phyloP scores from a whole-genome alignment of 495 filamentous ascomycete species.

The Parathielavia hyrcaniae region DNA sequence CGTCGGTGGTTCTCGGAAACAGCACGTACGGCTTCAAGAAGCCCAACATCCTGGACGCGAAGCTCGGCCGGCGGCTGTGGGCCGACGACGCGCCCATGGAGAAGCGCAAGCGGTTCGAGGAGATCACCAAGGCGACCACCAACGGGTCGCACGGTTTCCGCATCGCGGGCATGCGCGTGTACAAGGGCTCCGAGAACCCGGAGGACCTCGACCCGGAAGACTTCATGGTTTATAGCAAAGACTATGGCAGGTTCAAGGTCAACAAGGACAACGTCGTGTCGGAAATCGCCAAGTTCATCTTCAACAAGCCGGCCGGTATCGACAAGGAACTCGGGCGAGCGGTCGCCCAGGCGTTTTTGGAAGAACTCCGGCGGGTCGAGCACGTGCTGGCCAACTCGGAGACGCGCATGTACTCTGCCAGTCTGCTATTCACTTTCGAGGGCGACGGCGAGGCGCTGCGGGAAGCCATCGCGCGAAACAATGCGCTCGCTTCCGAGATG shows the following conservation, averaged over 20 bases:
- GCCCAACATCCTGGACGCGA: slow-evolving; percentile 92
- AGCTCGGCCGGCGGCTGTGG: slow-evolving; percentile 82
- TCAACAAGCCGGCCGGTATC: slow-evolving; percentile 54
- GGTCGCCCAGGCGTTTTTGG: slow-evolving; percentile 57
- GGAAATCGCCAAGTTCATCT: slow-evolving; percentile 71
- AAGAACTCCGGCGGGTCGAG: slow-evolving; percentile 60
- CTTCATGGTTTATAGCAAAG: slow-evolving; percentile 77
- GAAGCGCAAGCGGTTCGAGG: slow-evolving; percentile 75
- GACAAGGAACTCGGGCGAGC: slow-evolving; percentile 47
- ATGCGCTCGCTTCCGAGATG: slow-evolving; percentile 23
- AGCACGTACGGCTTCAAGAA: slow-evolving; percentile 71
- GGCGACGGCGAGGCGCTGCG: slow-evolving; percentile 68
- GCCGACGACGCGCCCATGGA: slow-evolving; percentile 70
- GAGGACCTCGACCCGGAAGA: slow-evolving; percentile 41
- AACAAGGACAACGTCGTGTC: slow-evolving; percentile 62
- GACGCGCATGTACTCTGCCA: slow-evolving; percentile 90
- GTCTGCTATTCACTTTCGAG: slow-evolving; percentile 86
- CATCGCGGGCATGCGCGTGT: slow-evolving; percentile 91
- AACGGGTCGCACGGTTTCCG: slow-evolving; percentile 75
- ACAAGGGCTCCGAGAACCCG: slow-evolving; percentile 55
- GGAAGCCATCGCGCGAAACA: slow-evolving; percentile 58
- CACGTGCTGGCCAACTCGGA: slow-evolving; percentile 65
- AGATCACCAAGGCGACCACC: slow-evolving; percentile 71
- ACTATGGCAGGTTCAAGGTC: slow-evolving; percentile 70
- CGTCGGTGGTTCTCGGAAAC: slow-evolving; percentile 83